phyloP scores from a whole-genome alignment of 2,329 filamentous ascomycete genomes.

The Trichoderma sp. region DNA sequence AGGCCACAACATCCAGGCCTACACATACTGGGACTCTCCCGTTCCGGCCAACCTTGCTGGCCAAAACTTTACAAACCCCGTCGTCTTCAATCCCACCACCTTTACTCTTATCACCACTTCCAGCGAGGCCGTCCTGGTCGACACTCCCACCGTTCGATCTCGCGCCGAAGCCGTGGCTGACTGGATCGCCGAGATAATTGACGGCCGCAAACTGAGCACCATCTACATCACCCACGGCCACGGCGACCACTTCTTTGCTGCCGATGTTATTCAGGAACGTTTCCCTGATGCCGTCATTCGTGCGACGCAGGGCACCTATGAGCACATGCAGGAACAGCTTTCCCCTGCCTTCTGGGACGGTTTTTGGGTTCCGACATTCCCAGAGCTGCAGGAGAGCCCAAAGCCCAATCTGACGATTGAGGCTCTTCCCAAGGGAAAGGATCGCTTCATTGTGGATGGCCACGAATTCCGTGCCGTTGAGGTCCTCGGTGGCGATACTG shows the following conservation, averaged over 20 bases:
- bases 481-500: constrained; percentile 5
- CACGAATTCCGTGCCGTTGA: constrained; percentile 19
- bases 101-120: constrained; percentile 7
- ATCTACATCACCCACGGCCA: constrained; percentile 22
- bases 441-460: background rate
- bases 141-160: constrained; percentile 3
- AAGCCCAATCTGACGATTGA: constrained; percentile 1
- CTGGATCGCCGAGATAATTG: constrained; percentile 11
- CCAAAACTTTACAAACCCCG: constrained; percentile 2
- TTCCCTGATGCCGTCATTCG: constrained; percentile 6
- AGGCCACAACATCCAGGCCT: constrained; percentile 6
- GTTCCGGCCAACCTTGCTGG: background rate
- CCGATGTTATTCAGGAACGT: background rate
- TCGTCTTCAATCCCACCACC: constrained; percentile 13
- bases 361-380: background rate
- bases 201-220: constrained; percentile 5
- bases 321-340: constrained; percentile 15
- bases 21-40: constrained; percentile 20
- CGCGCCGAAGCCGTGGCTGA: constrained; percentile 5
- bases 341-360: background rate
- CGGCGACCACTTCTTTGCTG: constrained; percentile 12
- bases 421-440: background rate
- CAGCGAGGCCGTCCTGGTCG: constrained; percentile 6
- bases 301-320: constrained; percentile 12
- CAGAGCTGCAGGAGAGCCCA: background rate